phyloP scores from a whole-genome alignment of 2,329 filamentous ascomycete species.

The Aureobasidium lini region DNA sequence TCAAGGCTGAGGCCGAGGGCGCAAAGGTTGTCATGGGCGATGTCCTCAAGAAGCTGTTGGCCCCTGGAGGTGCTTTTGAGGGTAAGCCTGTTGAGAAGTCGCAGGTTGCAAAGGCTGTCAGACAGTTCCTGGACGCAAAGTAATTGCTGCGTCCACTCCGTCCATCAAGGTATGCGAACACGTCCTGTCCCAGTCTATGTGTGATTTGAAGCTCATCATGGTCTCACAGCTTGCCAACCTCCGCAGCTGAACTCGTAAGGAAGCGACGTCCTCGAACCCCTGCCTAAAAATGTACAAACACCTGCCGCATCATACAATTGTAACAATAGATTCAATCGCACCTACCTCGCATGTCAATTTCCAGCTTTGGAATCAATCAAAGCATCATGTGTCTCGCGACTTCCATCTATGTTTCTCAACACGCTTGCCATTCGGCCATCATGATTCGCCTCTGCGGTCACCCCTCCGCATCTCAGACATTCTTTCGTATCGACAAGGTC shows the following conservation, averaged over 20 bases:
- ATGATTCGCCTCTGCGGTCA: not conserved
- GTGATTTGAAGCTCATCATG: not conserved
- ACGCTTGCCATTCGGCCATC: not conserved
- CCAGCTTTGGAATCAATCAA: not conserved
- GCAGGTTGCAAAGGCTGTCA: conserved; percentile 54
- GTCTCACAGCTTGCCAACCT: not conserved
- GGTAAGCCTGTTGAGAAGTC: conserved; percentile 59
- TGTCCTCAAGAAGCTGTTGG: conserved; percentile 55
- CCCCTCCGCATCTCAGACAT: not conserved
- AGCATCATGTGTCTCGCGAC: not conserved
- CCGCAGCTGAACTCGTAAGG: not conserved
- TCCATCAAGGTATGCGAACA: not conserved
- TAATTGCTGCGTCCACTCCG: not conserved
- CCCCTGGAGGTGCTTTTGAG: conserved; percentile 46
- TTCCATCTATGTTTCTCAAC: not conserved
- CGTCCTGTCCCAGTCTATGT: not conserved
- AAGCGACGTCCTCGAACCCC: not conserved
- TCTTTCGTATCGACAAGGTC: not conserved
- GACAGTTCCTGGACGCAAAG: conserved; percentile 26
- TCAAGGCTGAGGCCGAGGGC: conserved; percentile 39
- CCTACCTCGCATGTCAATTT: not conserved
- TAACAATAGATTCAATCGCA: conserved; percentile 3
- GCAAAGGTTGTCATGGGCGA: conserved; percentile 49
- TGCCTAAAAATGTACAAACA: not conserved
- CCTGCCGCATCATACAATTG: not conserved